Conservation (phyloP, 2,329 filamentous ascomycete species). For the Podosphaera fusca region DNA sequence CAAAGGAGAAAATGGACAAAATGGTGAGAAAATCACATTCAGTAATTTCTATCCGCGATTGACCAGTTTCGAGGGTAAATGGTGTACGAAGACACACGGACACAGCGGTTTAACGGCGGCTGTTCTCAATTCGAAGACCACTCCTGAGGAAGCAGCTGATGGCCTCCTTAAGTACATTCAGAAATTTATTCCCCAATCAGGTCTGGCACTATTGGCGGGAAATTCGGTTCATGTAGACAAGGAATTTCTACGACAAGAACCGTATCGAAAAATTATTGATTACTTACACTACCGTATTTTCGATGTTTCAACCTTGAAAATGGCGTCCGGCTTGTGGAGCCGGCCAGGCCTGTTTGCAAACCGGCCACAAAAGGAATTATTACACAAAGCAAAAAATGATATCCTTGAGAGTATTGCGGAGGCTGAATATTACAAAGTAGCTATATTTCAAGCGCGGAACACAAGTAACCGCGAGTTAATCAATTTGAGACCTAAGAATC, state of each 20-base stretch:
- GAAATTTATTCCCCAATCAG: conserved; percentile 39
- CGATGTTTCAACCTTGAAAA: conserved; percentile 82
- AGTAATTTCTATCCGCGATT: conserved; percentile 1
- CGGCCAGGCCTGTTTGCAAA: conserved; percentile 31
- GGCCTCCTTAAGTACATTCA: conserved; percentile 59
- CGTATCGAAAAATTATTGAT: conserved; percentile 50
- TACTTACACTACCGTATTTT: conserved; percentile 77
- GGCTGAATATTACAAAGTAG: conserved; percentile 57
- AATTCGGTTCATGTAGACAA: conserved; percentile 86
- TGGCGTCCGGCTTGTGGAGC: conserved; percentile 68
- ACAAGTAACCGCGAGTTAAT: too few species aligned
- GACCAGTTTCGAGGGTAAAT: conserved; percentile 33
- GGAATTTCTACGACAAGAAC: conserved; percentile 50
- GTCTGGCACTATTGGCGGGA: conserved; percentile 56
- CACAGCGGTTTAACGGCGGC: conserved; percentile 59
- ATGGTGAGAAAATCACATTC: conserved; percentile 27
- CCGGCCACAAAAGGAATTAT: conserved; percentile 48
- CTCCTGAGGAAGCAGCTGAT: conserved; percentile 43
- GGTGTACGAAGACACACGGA: conserved; percentile 67
- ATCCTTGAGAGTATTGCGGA: conserved; percentile 91
- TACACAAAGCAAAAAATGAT: conserved; percentile 69
- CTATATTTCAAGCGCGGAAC: conserved; percentile 29
- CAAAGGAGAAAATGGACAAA: conserved; percentile 40
- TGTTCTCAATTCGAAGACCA: conserved; percentile 50
- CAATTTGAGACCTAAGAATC: too few species aligned